These are phyloP conservation scores for Echeveria elegans DNA, from an alignment of 164 flowering plant genomes.

Conservation along the genomic window DNA sequence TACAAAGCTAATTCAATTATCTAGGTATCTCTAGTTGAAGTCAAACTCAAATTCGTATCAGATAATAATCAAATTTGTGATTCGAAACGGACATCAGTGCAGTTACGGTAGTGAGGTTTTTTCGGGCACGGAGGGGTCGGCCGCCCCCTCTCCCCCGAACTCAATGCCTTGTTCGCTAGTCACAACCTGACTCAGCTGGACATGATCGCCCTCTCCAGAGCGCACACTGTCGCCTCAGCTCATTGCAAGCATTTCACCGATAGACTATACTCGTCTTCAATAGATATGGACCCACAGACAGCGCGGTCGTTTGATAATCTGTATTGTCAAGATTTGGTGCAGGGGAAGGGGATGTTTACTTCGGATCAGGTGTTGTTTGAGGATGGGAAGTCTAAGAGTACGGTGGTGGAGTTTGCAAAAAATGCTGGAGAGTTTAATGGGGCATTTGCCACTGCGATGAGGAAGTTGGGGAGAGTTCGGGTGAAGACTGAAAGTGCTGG, in stretches of 20 bases:
- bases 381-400: conserved; percentile 30
- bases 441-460: conserved; percentile 52
- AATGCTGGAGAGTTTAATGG: conserved; percentile 25
- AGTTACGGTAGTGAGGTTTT: no score
- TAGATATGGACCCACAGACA: conserved; percentile 66
- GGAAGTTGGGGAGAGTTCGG: conserved; percentile 54
- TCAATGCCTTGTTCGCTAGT: conserved; percentile 52
- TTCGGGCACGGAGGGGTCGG: no score
- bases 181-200: conserved; percentile 54
- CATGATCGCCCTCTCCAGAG: conserved; percentile 94
- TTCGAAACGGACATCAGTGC: no score
- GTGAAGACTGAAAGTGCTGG: conserved; percentile 51
- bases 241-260: conserved; percentile 58
- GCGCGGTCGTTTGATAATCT: conserved; percentile 49
- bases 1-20: no score
- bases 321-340: conserved; percentile 52
- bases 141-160: no score
- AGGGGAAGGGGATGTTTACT: conserved; percentile 55
- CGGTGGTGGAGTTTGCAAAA: conserved; percentile 42
- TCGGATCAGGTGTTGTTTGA: conserved; percentile 60
- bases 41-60: no score
- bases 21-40: no score
- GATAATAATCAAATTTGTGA: no score
- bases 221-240: conserved; percentile 72
- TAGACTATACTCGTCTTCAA: conserved; percentile 30